Conservation (phyloP, 176 grass and related monocot species). For the Bolboschoenus planiculmis region DNA sequence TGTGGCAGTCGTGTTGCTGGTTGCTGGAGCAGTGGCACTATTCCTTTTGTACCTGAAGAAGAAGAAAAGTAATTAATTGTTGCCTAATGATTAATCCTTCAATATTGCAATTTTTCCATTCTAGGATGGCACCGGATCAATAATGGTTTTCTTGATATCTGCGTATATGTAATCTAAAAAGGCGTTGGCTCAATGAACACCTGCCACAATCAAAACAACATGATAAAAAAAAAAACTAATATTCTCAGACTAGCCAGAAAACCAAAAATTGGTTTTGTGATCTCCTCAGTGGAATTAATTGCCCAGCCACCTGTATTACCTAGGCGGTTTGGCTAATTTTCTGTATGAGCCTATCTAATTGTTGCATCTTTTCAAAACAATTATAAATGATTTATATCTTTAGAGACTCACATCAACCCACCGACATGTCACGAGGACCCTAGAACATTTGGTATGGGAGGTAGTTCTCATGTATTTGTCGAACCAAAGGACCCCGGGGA, state of each 20-base stretch:
- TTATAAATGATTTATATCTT: neutral
- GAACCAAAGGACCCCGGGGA: neutral
- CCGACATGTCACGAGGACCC: neutral
- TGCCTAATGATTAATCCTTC: neutral
- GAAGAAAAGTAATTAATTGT: conserved; percentile 11
- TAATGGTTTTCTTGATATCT: no score
- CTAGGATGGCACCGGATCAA: no score
- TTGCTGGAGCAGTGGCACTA: neutral
- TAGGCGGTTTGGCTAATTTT: neutral
- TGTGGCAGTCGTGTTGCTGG: neutral
- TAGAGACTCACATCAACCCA: neutral
- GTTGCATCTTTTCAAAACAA: neutral
- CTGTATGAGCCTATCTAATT: neutral
- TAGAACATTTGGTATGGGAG: neutral
- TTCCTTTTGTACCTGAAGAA: neutral
- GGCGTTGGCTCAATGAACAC: neutral
- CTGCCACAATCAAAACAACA: neutral
- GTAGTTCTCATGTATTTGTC: neutral
- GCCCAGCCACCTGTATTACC: neutral
- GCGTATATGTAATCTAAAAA: neutral
- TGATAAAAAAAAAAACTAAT: neutral
- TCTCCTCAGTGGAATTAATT: neutral
- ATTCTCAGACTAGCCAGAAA: neutral
- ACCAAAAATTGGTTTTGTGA: neutral
- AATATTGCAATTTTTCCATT: no score